Base-by-base conservation (phyloP, 2,329 filamentous ascomycete species). In the Fusarium pininemorale region DNA sequence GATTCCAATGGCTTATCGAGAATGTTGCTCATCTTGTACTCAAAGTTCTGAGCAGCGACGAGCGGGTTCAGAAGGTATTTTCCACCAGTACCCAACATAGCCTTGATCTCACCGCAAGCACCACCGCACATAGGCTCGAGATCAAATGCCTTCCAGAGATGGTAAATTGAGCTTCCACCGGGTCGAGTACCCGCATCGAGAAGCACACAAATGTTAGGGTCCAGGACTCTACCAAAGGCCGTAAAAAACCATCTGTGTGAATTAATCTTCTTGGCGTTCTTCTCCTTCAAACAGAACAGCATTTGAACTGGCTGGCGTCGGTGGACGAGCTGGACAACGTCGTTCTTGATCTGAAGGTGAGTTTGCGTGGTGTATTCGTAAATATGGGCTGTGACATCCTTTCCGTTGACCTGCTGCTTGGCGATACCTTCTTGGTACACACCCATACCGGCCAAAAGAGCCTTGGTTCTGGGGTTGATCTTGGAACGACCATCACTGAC, bases 251-350 rank as follows among this genome's bases (percentile, higher is more conserved):
- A 99, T 81, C 96, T 89, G 82, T 99, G 96, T 0, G 96, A 98
- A 82, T 99, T 99, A 89, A 99, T 99, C 88, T 99, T 99, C 87
- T 99, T 99, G 85, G 98, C 95, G 81, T 99, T 99, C 90, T 98
- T 98, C 81, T 99, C 96, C 86, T 99, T 99, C 70, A 99, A 84
- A 82, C 96, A 99, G 87, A 99, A 99, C 9, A 99, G 90, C 86
- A 99, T 93, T 85, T 99, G 96, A 5, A 99, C 94, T 0, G 96
- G 96, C 71, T 96, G 95, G 69, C 93, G 93, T 79, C 95, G 94
- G 53, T 92, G 92, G 72, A 96, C 94, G 56, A 98, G 87, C 54
- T 92, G 89, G 14, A 98, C 96, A 47, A 98, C 90, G 69, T 93
- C 93, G 77, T 96, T 97, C 86, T 98, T 98, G 81, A 98, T 91